Evolutionary conservation across 371 early-diverging fungal genomes (phyloP).

Genomic region (Umbelopsis sp.): DNA sequence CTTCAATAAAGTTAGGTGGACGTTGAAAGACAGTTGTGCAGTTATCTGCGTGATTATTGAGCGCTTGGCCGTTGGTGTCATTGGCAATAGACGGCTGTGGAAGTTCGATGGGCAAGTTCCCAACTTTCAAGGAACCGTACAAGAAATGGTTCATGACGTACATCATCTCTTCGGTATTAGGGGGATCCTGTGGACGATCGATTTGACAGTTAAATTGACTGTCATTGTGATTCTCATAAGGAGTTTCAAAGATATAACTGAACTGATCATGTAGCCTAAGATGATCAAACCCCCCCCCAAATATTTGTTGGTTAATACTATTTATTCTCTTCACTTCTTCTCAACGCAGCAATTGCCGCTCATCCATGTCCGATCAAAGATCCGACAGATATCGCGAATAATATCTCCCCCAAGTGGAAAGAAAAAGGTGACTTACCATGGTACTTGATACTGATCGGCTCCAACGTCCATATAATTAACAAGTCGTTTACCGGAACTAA

Average conservation of each 20-base stretch:
- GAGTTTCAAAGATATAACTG: conserved; percentile 57
- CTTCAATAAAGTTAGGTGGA: conserved; percentile 70
- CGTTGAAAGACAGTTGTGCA: conserved; percentile 45
- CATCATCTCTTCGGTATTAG: conserved; percentile 34
- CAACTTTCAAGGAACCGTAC: conserved; percentile 39
- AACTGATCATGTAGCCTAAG: conserved; percentile 58
- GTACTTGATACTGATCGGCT: conserved; percentile 46
- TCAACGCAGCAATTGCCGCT: too few relatives aligned
- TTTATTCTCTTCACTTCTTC: too few relatives aligned
- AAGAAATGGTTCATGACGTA: conserved; percentile 66
- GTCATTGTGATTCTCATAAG: conserved; percentile 41
- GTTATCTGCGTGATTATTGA: conserved; percentile 38
- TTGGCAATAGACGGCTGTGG: conserved; percentile 44
- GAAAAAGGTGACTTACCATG: conserved; percentile 50
- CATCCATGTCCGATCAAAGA: background rate
- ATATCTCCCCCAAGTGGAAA: too few relatives aligned
- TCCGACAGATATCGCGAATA: too few relatives aligned
- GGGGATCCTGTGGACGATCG: conserved; percentile 47
- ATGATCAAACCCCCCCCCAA: background rate
- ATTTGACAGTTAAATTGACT: conserved; percentile 47
- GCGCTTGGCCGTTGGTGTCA: conserved; percentile 39
- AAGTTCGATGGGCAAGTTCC: conserved; percentile 29
- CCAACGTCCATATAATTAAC: conserved; percentile 72
- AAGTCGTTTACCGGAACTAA: conserved; percentile 58
- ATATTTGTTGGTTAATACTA: background rate